phyloP scores from a whole-genome alignment of 805 yeast species.

The Kodamaea sagamina region DNA sequence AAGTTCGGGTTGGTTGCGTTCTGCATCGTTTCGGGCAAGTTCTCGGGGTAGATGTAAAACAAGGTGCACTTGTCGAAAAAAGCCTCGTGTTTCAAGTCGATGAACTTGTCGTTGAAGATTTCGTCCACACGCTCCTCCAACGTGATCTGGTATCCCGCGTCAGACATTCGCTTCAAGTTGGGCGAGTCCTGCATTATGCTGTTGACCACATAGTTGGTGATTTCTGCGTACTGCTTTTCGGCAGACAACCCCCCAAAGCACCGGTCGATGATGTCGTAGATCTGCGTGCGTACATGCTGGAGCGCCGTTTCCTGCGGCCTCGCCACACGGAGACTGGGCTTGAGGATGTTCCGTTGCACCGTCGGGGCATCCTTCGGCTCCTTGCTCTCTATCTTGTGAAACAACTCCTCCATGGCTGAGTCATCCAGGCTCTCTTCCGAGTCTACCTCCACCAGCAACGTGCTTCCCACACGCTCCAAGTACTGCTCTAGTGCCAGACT shows the following conservation, averaged over 20 bases:
- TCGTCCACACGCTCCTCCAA: conserved; percentile 17
- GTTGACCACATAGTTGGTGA: conserved; percentile 22
- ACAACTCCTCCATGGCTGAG: conserved; percentile 7
- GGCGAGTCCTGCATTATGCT: conserved; percentile 20
- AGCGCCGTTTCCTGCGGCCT: conserved; percentile 6
- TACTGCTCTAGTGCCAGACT: conserved; percentile 11
- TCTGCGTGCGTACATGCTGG: conserved; percentile 2
- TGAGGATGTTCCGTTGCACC: neutral
- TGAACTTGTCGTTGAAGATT: conserved; percentile 21
- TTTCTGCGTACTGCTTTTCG: conserved; percentile 13
- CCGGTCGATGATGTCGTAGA: conserved; percentile 6
- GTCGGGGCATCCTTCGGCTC: conserved; percentile 1
- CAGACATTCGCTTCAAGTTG: conserved; percentile 13
- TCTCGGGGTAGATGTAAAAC: conserved; percentile 3
- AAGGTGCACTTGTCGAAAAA: conserved; percentile 16
- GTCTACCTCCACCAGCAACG: neutral
- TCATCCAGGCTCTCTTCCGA: conserved; percentile 3
- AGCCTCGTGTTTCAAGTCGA: conserved; percentile 19
- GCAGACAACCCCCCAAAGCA: conserved; percentile 6
- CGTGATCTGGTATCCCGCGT: conserved; percentile 10
- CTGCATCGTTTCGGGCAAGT: conserved; percentile 4
- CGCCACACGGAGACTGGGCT: conserved; percentile 3
- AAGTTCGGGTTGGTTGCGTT: conserved; percentile 18
- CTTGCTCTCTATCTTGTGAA: neutral
- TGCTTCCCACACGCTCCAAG: conserved; percentile 7